These are phyloP conservation scores for Xylaria palmicola DNA, from an alignment of 495 filamentous ascomycete species.

Conservation along the genomic window DNA sequence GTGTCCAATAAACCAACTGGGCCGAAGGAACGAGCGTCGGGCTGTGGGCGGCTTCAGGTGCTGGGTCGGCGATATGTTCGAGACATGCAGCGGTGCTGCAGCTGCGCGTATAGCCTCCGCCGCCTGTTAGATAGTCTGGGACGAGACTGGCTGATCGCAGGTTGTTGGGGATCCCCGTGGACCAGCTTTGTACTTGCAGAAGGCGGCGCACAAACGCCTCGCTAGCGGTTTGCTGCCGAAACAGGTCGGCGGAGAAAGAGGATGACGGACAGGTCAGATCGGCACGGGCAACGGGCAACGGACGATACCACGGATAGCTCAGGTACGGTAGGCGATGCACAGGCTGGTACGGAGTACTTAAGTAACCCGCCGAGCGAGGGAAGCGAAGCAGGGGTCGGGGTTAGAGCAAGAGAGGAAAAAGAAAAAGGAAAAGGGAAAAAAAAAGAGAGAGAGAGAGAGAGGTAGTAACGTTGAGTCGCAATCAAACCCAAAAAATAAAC, in stretches of 20 bases:
- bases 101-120: background rate
- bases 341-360: too few species aligned
- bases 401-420: background rate
- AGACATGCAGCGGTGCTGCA: background rate
- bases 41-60: background rate
- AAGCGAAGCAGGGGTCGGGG: constrained; percentile 8
- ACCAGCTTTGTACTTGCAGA: background rate
- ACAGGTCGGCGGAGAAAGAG: background rate
- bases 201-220: background rate
- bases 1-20: too few species aligned
- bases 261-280: background rate
- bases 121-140: background rate
- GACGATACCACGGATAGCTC: too few species aligned
- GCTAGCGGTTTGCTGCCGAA: background rate
- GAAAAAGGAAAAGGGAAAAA: background rate
- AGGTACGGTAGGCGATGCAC: background rate
- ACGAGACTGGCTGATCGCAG: background rate
- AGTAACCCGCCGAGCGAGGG: too few species aligned
- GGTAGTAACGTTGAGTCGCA: constrained; percentile 2
- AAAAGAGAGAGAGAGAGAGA: background rate
- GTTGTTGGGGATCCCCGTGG: constrained; percentile 1
- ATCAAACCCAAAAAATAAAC: background rate
- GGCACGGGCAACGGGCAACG: too few species aligned
- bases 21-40: background rate
- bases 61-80: background rate